phyloP scores from a whole-genome alignment of 164 flowering plant species.

The Cinnamomum micranthum region DNA sequence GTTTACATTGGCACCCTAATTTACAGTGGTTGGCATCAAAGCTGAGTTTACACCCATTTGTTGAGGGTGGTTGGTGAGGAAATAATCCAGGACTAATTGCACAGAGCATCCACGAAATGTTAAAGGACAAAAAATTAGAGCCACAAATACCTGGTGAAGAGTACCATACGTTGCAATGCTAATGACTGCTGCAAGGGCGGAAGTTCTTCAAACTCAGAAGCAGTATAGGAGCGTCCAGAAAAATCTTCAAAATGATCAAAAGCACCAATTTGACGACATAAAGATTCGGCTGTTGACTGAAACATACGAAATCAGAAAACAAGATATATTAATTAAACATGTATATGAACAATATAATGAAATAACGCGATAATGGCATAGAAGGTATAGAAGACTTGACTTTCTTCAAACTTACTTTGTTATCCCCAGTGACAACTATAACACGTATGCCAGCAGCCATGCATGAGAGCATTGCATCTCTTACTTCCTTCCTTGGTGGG shows the following conservation, averaged over 20 bases:
- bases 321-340: background rate
- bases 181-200: slow-evolving; percentile 74
- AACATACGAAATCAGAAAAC: slow-evolving; percentile 18
- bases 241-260: slow-evolving; percentile 83
- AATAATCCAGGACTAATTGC: no score
- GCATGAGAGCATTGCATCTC: slow-evolving; percentile 85
- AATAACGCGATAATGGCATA: background rate
- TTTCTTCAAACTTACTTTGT: slow-evolving; percentile 57
- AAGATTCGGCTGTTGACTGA: slow-evolving; percentile 93
- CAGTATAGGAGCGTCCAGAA: slow-evolving; percentile 78
- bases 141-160: slow-evolving; percentile 70
- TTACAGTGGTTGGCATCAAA: no score
- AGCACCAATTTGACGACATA: slow-evolving; percentile 86
- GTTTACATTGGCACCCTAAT: no score
- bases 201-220: slow-evolving; percentile 95
- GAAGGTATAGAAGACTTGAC: background rate
- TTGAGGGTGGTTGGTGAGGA: no score
- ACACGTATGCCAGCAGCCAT: slow-evolving; percentile 98
- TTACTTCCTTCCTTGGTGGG: slow-evolving; percentile 96
- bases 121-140: background rate
- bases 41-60: no score
- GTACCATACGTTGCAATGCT: slow-evolving; percentile 88
- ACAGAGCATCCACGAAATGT: background rate
- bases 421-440: slow-evolving; percentile 97
- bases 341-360: background rate